Base-by-base conservation (phyloP, 495 filamentous ascomycete genomes). In the Tricharina praecox region DNA sequence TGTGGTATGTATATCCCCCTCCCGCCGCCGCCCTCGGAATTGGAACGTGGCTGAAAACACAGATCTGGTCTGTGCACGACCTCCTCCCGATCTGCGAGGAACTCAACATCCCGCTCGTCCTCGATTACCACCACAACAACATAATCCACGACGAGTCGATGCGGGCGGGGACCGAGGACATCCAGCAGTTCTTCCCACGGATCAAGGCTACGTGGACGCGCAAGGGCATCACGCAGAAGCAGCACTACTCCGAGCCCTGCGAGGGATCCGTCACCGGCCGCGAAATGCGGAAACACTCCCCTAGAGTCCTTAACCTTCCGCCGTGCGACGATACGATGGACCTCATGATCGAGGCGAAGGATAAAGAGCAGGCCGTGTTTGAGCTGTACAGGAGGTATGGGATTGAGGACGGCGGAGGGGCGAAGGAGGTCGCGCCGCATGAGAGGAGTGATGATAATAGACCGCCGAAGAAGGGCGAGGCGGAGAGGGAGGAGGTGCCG, bases 341-440 rank as follows among this genome's bases (percentile, higher is more conserved):
- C 59, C 68, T 95, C 10, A 97, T 95, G 90, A 94, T 95, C 49
- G 90, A 97, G 66, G 90, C 90, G 15, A 97, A 95, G 57, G 87
- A 94, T 56, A 97, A 95, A 63, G 90, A 97, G 63, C 90, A 95
- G 62, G 86, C 90, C 0, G 86, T 94, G 0, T 93, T 95, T 56
- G 85, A 94, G 52, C 70, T 95, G 11, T 94, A 94, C 83, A 69
- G 78, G 24, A 90, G 68, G 1, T 93, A 81, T 62, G 84, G 78
- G 48, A 70, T 95, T 0, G 81, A 85, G 0, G 83, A 28, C 3
- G 81, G 2, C 78, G 78, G 59, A 72, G 67, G 65, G 0, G 72
- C 90, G 56, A 80, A 79, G 54, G 82, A 93, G 51, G 67, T 97
- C 4, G 66, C 86, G 13, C 86, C 88, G 0, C 74, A 84, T 62